phyloP scores from a whole-genome alignment of 176 grass and related monocot species.

The Eragrostis nindensis region DNA sequence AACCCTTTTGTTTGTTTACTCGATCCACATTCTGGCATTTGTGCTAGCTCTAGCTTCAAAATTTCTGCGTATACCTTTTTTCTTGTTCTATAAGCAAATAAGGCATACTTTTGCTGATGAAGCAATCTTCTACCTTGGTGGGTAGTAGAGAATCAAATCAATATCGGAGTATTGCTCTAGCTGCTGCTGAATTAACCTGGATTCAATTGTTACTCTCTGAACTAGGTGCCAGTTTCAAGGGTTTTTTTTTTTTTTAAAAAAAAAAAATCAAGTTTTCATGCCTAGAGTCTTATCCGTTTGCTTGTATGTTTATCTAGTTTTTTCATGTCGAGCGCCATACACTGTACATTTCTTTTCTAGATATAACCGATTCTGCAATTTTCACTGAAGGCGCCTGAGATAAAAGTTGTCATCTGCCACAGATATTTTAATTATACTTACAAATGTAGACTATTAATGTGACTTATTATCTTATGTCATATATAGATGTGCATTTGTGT shows the following conservation, averaged over 20 bases:
- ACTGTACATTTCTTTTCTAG: not conserved
- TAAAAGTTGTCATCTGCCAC: not conserved
- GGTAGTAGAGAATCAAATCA: no score
- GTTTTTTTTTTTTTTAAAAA: no score
- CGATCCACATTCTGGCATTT: not conserved
- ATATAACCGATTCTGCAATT: not conserved
- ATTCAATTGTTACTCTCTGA: no score
- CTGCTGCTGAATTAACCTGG: no score
- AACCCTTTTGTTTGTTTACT: not conserved
- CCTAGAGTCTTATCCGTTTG: not conserved
- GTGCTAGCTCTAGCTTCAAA: constrained; percentile 11
- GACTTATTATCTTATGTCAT: not conserved
- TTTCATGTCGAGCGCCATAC: not conserved
- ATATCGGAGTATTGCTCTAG: no score
- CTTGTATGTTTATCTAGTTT: not conserved
- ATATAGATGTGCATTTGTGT: no score
- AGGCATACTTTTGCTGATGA: no score
- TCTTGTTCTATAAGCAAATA: no score
- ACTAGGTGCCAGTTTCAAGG: not conserved
- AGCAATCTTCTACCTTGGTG: no score
- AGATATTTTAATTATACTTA: not conserved
- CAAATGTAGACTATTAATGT: not conserved
- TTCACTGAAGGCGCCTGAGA: not conserved
- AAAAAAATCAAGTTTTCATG: not conserved
- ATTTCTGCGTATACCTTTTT: not conserved